Base-by-base conservation (phyloP, 2,329 filamentous ascomycete species). In the Arthrobotrys iridis region DNA sequence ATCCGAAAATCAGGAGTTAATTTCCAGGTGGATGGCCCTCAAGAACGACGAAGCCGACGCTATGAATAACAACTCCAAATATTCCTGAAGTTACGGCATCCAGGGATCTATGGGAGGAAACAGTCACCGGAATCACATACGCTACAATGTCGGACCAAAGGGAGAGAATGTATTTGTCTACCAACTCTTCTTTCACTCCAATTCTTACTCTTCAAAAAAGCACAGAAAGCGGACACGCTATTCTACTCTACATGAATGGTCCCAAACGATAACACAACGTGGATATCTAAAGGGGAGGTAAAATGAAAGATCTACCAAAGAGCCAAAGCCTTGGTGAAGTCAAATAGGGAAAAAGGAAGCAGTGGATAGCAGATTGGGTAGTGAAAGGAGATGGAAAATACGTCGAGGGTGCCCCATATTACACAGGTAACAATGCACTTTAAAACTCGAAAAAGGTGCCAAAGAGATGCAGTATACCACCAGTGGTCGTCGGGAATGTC, bases 11-110 rank as follows among this genome's bases (percentile, higher is more conserved):
- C 89, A 92, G 80, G 91, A 97, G 78, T 85, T 99, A 65, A 89
- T 97, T 62, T 90, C 93, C 81, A 87, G 95, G 64, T 98, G 93
- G 93, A 93, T 98, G 91, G 89, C 88, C 80, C 86, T 90, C 77
- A 95, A 95, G 87, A 90, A 89, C 2, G 87, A 90, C 80, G 93
- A 97, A 83, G 94, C 92, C 8, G 91, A 95, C 66, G 89, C 88
- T 77, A 93, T 97, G 90, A 98, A 98, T 80, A 81, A 86, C 58
- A 83, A 84, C 68, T 84, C 84, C 37, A 84, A 82, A 50, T 85
- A 82, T 78, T 84, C 83, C 60, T 85, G 79, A 81, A 30, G 11
- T 18, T 20, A 33, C 5, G 10, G 15, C 33, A 52, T 26, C 4
- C 28, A 13, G 8, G 10, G 24, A 26, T 55, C 18, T 26, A 30